Conservation (phyloP, 345 rosid species). For the Gynandropsis gynandra region DNA sequence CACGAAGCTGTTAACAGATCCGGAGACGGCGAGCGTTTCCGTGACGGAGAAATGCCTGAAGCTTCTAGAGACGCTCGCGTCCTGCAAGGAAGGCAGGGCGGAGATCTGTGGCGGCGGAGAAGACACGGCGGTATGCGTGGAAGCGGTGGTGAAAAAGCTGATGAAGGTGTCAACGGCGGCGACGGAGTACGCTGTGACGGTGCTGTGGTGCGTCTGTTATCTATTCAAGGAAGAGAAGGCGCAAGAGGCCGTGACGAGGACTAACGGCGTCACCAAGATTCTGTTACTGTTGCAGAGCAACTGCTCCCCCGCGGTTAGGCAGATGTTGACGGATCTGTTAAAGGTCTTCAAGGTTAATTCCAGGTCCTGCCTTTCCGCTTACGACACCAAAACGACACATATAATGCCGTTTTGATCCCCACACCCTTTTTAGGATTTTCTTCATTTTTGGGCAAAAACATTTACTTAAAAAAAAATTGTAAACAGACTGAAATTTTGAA, state of each 20-base stretch:
- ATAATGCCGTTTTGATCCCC: constrained; percentile 77
- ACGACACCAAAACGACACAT: constrained; percentile 88
- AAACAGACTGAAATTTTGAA: constrained; percentile 27
- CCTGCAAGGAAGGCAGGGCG: constrained; percentile 56
- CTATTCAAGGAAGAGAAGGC: constrained; percentile 59
- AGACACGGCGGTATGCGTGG: constrained; percentile 31
- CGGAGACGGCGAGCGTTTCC: constrained; percentile 34
- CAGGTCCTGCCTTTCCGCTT: constrained; percentile 57
- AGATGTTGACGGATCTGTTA: constrained; percentile 68
- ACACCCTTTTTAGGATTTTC: constrained; percentile 14
- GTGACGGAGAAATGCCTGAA: constrained; percentile 62
- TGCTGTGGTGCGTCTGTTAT: constrained; percentile 73
- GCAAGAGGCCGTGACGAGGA: constrained; percentile 47
- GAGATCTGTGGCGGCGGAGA: constrained; percentile 35
- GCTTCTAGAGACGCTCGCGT: constrained; percentile 51
- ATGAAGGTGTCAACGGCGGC: constrained; percentile 64
- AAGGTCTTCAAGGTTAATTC: constrained; percentile 60
- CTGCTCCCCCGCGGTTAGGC: constrained; percentile 75
- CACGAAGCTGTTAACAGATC: constrained; percentile 28
- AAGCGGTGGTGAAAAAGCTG: constrained; percentile 52
- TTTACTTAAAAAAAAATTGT: constrained; percentile 7
- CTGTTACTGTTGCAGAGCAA: constrained; percentile 85
- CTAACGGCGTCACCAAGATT: constrained; percentile 66
- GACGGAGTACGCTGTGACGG: constrained; percentile 80
- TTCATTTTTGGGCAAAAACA: constrained; percentile 1